phyloP scores from a whole-genome alignment of 2,329 filamentous ascomycete species.

The Paracoccidioides brasiliensis region DNA sequence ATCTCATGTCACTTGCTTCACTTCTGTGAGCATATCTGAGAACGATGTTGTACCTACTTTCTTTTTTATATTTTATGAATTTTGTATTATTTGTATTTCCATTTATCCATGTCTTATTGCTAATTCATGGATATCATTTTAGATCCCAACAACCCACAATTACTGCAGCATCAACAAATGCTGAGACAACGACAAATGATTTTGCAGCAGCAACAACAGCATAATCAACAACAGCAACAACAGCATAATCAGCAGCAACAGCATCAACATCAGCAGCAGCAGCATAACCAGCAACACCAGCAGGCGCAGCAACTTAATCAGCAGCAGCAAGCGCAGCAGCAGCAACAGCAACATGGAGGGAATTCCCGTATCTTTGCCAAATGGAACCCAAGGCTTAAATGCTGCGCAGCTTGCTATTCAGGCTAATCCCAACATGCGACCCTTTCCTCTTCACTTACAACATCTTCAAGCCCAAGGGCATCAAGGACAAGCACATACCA shows the following conservation, averaged over 20 bases:
- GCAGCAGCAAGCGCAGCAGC: conserved; percentile 19
- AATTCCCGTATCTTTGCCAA: conserved; percentile 29
- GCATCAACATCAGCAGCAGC: conserved; percentile 24
- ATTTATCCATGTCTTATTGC: neutral
- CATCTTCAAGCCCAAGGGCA: conserved; percentile 22
- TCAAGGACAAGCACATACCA: conserved; percentile 28
- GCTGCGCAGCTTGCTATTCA: conserved; percentile 34
- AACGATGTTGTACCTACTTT: neutral
- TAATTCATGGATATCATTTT: conserved; percentile 5
- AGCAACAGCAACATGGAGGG: conserved; percentile 18
- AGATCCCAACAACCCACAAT: conserved; percentile 33
- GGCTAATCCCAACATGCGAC: conserved; percentile 27
- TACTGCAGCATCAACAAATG: conserved; percentile 22
- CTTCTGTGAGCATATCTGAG: neutral
- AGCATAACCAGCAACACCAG: conserved; percentile 25
- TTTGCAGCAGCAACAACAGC: conserved; percentile 27
- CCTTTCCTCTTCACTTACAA: conserved; percentile 29
- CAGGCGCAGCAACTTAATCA: conserved; percentile 16
- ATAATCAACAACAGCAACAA: conserved; percentile 29
- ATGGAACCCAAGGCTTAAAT: conserved; percentile 28
- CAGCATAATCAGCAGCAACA: conserved; percentile 19
- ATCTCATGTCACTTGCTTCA: neutral
- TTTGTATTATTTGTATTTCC: neutral
- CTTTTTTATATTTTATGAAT: neutral
- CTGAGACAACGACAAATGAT: conserved; percentile 17